Base-by-base conservation (phyloP, 2,329 filamentous ascomycete genomes). In the Cadophora gregata region DNA sequence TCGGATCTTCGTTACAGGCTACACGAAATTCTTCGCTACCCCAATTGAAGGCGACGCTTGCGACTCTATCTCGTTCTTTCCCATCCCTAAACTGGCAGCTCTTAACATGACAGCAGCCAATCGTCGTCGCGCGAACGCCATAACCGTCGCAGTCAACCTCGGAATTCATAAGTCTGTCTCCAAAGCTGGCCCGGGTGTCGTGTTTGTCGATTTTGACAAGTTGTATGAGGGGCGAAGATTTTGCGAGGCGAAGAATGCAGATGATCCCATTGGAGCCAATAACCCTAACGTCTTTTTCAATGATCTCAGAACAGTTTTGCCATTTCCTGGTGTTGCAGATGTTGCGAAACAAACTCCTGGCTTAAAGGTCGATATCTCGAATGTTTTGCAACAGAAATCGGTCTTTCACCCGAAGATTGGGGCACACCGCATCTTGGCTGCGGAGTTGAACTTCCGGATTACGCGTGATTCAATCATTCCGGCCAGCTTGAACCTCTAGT, bases 231-330 rank as follows among this genome's bases (percentile, higher is more conserved):
- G 61, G 14, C 33, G 51, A 8, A 55, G 61, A 48, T 63, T 63
- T 27, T 63, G 61, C 16, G 61, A 63, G 51, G 16, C 21, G 33
- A 53, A 47, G 50, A 56, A 42, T 31, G 12, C 36, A 2, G n/a
- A 48, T 31, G 61, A 63, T 48, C 61, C 61, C 12, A 63, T 56
- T 19, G 61, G 61, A 47, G 61, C 61, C 9, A 45, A 63, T 21
- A 56, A 56, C 25, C 50, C 48, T 2, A 47, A 47, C n/a, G 51
- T 63, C 12, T 58, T 56, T 10, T 45, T 63, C 33, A 63, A 56
- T 31, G 61, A 63, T 63, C 29, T 56, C 1, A 47, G n/a, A 4
- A 63, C 61, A n/a, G 38, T 56, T 9, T 33, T 56, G 38, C 24
- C 33, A 3, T 27, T 36, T 10, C 50, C 50, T 56, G 61, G 50